Base-by-base conservation (phyloP, 2,329 filamentous ascomycete genomes). In the Pestalotiopsis sp. region DNA sequence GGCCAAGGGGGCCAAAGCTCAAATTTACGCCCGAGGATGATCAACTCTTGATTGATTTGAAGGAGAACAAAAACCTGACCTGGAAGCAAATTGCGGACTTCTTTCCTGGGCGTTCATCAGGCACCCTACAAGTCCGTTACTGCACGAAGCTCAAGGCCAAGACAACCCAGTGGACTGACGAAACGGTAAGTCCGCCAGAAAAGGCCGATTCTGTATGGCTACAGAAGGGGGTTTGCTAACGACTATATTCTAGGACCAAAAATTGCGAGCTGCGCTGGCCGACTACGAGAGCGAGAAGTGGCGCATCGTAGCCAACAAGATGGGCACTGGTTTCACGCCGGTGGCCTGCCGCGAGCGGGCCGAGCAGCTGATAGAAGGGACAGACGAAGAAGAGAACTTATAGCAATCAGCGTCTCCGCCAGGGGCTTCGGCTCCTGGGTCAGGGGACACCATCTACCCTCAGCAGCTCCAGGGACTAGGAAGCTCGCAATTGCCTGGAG, bases 51-150 rank as follows among this genome's bases (percentile, higher is more conserved):
- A 91, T 97, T 68, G 93, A 97, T 77, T 84, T 98, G 71, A 98
- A 98, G 80, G 95, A 98, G 81, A 95, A 96, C 77, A 97, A 96
- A 80, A 95, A 93, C 77, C 85, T 98, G 77, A 97, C 95, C 4
- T 98, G 95, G 95, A 97, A 97, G 82, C 95, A 98, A 84, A 98
- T 98, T 76, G 93, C 94, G 68, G 95, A 97, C 77, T 97, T 97
- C 82, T 98, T 98, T 75, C 95, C 95, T 0, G 95, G 94, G 1
- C 87, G 95, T 68, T 96, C 93, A 69, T 97, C 93, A 60, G 95
- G 95, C 20, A 97, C 95, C 38, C 82, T 98, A 70, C 95, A 98
- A 80, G 95, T 98, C 67, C 91, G 95, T 45, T 98, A 98, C 79
- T 98, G 95, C 79, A 97, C 94, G 58, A 97, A 97, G 82, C 84